These are phyloP conservation scores for Microbotryomycetes sp. DNA, from an alignment of 1,284 basidiomycete genomes.

Conservation along the genomic window DNA sequence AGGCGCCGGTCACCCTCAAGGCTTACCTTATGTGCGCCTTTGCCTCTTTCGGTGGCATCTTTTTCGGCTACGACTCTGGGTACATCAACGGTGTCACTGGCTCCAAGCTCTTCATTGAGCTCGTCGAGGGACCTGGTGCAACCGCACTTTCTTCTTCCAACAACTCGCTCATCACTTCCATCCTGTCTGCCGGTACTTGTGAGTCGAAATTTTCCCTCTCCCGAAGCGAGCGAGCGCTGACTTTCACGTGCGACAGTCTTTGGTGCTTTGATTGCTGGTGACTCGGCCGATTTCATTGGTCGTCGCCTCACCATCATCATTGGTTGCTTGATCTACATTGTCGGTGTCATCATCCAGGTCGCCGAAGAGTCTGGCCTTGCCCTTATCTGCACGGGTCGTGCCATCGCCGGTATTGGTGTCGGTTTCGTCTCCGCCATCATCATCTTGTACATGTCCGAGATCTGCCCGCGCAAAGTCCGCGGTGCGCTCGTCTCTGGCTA, in stretches of 20 bases:
- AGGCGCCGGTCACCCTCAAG: slow-evolving; percentile 35
- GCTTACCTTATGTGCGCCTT: slow-evolving; percentile 33
- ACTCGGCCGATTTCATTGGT: slow-evolving; percentile 17
- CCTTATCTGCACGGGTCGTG: slow-evolving; percentile 42
- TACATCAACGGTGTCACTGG: slow-evolving; percentile 36
- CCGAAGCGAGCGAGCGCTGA: slow-evolving; percentile 14
- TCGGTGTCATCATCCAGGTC: slow-evolving; percentile 46
- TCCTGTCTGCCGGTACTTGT: slow-evolving; percentile 23
- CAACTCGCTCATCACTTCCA: slow-evolving; percentile 20
- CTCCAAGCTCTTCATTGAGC: slow-evolving; percentile 23
- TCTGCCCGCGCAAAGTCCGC: slow-evolving; percentile 28
- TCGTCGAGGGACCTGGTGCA: slow-evolving; percentile 19
- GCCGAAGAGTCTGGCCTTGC: slow-evolving; percentile 39
- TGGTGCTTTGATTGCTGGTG: slow-evolving; percentile 22
- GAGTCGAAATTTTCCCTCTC: neutral
- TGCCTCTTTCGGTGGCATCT: slow-evolving; percentile 33
- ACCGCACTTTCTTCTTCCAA: slow-evolving; percentile 4
- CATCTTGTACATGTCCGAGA: slow-evolving; percentile 35
- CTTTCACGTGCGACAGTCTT: neutral
- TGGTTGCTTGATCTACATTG: slow-evolving; percentile 42
- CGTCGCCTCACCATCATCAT: slow-evolving; percentile 32
- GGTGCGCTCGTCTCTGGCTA: slow-evolving; percentile 32
- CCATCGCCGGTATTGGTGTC: slow-evolving; percentile 47
- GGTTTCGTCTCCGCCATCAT: slow-evolving; percentile 47
- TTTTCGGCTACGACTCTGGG: slow-evolving; percentile 30